Base-by-base conservation (phyloP, 106 monocot species). In the Ottelia alismoides region DNA sequence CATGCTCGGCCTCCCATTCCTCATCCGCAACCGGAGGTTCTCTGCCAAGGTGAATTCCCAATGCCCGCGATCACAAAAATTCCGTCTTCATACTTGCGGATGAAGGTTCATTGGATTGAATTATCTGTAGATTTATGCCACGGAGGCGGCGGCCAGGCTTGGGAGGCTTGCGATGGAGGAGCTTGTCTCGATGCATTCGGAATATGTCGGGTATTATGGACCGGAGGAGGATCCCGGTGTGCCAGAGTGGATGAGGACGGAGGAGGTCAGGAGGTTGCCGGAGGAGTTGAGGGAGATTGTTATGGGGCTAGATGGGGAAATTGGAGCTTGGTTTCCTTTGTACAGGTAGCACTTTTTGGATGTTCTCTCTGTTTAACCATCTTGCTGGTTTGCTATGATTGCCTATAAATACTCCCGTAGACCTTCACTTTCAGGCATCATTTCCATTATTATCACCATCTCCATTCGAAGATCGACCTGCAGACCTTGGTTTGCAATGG, bases 1-100 rank as follows among this genome's bases (percentile, higher is more conserved):
- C n/a, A 72, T 98, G 61, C 96, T 98, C 18, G 96, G 96, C 25
- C 61, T 98, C 51, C 96, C 96, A 0, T 82, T 89, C 65, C 89
- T 98, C 20, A 67, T 81, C 12, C 66, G 79, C 6, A 60, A 65
- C 28, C 58, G 56, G 25, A 72, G 59, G 16, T 96, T 96, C 61
- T 62, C 72, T 14, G 76, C 65, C 27, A 76, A 74, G 80, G 84
- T 93, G 25, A 0, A 0, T 22, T 31, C 5, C 1, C 25, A 7
- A 43, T 43, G 6, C 40, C 6, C 40, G 6, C 40, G 16, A 43
- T 7, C 6, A 16, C 16, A 43, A 7, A 43, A 6, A 43, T 43
- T 43, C 16, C 10, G 40, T 43, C 16, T 43, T 6, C 16, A 6
- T 43, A 43, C 6, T 43, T 43, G 40, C 40, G 6, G 40, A 43